phyloP scores from a whole-genome alignment of 2,329 filamentous ascomycete genomes.

The Fusarium sp. region DNA sequence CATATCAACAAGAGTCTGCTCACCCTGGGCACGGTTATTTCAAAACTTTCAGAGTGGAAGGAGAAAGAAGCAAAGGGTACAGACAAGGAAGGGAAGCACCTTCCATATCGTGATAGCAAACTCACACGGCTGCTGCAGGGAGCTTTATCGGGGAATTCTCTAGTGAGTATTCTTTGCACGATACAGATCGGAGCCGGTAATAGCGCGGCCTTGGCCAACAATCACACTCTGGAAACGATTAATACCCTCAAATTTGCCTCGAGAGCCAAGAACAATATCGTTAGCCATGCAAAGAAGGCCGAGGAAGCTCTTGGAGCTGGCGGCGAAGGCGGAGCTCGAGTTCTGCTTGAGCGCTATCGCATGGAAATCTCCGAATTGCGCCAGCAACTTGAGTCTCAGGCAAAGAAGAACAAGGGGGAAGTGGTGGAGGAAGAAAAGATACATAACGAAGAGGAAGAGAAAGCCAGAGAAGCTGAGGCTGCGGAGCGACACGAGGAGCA shows the following conservation, averaged over 20 bases:
- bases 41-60: slow-evolving; percentile 87
- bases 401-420: slow-evolving; percentile 70
- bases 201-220: slow-evolving; percentile 73
- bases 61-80: slow-evolving; percentile 76
- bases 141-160: slow-evolving; percentile 88
- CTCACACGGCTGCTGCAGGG: slow-evolving; percentile 91
- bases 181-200: slow-evolving; percentile 86
- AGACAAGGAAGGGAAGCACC: slow-evolving; percentile 88
- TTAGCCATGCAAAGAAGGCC: slow-evolving; percentile 94
- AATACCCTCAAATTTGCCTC: slow-evolving; percentile 98
- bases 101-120: slow-evolving; percentile 98
- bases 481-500: slow-evolving; percentile 93
- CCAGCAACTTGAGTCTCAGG: slow-evolving; percentile 82
- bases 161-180: slow-evolving; percentile 97
- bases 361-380: slow-evolving; percentile 89
- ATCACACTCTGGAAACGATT: slow-evolving; percentile 85
- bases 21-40: slow-evolving; percentile 94
- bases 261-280: slow-evolving; percentile 95
- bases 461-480: slow-evolving; percentile 78
- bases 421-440: slow-evolving; percentile 67
- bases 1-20: slow-evolving; percentile 99
- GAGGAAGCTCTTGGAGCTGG: slow-evolving; percentile 84
- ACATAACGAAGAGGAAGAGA: slow-evolving; percentile 75
- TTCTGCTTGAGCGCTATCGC: slow-evolving; percentile 89
- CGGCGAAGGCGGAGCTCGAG: slow-evolving; percentile 85